A percentile compares a stretch with the other conserved stretches of the same genome.
Conservation (phyloP, 208 protist genomes). For the Endotrypanum monterogeii region DNA sequence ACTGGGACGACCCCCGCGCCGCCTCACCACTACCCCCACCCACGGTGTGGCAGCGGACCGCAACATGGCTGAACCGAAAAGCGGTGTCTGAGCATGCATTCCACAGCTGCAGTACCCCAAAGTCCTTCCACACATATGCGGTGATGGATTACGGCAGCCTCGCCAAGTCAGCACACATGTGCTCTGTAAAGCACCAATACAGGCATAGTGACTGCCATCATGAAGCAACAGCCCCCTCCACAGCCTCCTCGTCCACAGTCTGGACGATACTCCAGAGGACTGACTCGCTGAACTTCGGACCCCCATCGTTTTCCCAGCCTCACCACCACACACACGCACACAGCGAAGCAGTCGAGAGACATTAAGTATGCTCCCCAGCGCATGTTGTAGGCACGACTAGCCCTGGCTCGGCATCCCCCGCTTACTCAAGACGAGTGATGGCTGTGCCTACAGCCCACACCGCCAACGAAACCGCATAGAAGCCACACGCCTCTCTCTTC, state of each 20-base stretch:
- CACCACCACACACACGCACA: too few species aligned
- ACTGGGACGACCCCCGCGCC: too few species aligned
- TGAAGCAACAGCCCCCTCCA: too few species aligned
- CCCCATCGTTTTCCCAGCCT: slow-evolving; percentile 67
- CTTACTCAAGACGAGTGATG: slow-evolving; percentile 99
- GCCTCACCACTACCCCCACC: slow-evolving; percentile 97
- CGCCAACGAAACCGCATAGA: slow-evolving; percentile 71
- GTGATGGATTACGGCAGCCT: too few species aligned
- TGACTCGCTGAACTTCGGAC: too few species aligned
- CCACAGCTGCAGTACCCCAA: slow-evolving; percentile 97
- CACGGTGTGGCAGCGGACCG: slow-evolving; percentile 44
- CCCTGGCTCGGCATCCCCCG: slow-evolving; percentile 94
- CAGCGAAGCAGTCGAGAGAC: slow-evolving; percentile 94
- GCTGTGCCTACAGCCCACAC: slow-evolving; percentile 99
- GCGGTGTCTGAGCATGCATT: slow-evolving; percentile 98
- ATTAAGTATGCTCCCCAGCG: slow-evolving; percentile 6
- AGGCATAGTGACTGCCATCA: too few species aligned
- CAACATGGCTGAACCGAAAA: slow-evolving; percentile 92
- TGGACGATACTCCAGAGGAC: too few species aligned
- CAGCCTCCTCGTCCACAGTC: too few species aligned
- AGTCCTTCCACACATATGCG: slow-evolving; percentile 99
- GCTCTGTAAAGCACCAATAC: too few species aligned
- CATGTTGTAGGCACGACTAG: slow-evolving; percentile 95
- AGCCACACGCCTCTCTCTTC: not conserved
- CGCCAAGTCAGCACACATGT: too few species aligned